Base-by-base conservation (phyloP, 768 basidiomycete genomes). In the Coprinopsis sp. region DNA sequence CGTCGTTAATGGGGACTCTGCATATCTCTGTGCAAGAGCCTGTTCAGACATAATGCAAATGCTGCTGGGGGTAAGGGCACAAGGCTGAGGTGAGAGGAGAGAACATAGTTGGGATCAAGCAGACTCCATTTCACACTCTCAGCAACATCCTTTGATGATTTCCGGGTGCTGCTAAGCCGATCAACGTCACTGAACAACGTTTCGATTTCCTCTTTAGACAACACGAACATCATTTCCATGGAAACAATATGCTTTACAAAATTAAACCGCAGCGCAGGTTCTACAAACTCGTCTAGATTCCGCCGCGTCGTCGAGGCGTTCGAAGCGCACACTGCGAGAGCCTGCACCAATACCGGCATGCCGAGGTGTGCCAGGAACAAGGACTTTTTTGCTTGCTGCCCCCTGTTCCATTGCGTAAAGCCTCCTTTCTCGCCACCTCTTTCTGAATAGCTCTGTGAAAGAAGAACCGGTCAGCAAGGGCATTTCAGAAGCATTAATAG, bases 361-460 rank as follows among this genome's bases (percentile, higher is more conserved):
- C 53, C 83, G 73, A 10, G 89, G 88, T 6, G 90, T 91, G 16
- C 88, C 87, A 23, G 88, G 88, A 6, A 90, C 78, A 40, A 85
- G 83, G 30, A 91, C 78, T 63, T 81, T n/a, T 80, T 2, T 82
- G 70, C 46, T 64, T 64, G 44, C 78, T 76, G 3, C 77, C 75
- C 33, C 69, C 70, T 3, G 77, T 64, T 0, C 72, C 72, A 57
- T 83, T 78, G 0, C 78, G 76, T 49, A 79, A 57, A 7, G 73
- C 80, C 44, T 81, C 79, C 16, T 72, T 76, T 25, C 72, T 76
- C 59, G 82, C 76, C 66, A 75, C 78, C 18, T 84, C 82, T 36
- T 68, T 62, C 62, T 86, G 90, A 39, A 33, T 48, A 23, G 36
- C 10, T 34, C 37, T 53, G 33, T 18, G 22, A 11, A 36, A 21